Evolutionary conservation across 768 basidiomycete species (phyloP).

Genomic region (Rhizopogon vesiculosus): DNA sequence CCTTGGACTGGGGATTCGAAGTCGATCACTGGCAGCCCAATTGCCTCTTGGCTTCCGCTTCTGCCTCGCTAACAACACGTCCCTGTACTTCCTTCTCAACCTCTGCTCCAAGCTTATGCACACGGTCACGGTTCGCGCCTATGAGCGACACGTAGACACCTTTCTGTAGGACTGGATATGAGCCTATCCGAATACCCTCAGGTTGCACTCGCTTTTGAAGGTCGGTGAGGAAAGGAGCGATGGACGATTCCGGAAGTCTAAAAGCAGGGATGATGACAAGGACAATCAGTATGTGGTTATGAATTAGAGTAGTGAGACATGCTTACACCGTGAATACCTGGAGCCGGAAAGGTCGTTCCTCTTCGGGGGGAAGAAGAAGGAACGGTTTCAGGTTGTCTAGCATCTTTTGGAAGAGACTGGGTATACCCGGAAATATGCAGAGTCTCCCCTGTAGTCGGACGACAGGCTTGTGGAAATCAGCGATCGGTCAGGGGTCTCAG

Average conservation of each 20-base stretch:
- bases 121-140: conserved; percentile 39
- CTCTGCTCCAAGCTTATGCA: conserved; percentile 56
- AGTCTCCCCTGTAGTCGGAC: conserved; percentile 81
- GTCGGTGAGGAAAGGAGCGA: conserved; percentile 79
- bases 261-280: neutral
- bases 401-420: conserved; percentile 78
- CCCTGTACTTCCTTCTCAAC: conserved; percentile 58
- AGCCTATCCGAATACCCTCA: conserved; percentile 80
- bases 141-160: conserved; percentile 68
- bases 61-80: conserved; percentile 58
- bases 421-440: conserved; percentile 91
- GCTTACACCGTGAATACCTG: conserved; percentile 80
- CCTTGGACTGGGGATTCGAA: neutral
- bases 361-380: conserved; percentile 72
- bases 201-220: conserved; percentile 69
- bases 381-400: conserved; percentile 67
- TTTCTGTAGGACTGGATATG: conserved; percentile 55
- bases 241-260: conserved; percentile 66
- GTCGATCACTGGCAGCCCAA: neutral
- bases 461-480: conserved; percentile 55
- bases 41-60: conserved; percentile 48
- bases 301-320: neutral
- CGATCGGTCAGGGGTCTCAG: neutral
- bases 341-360: conserved; percentile 70
- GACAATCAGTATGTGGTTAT: neutral